Percentiles rank a stretch among this genome's conserved stretches.
Conservation (phyloP, 768 basidiomycete species). For the Hebeloma cylindrosporum region DNA sequence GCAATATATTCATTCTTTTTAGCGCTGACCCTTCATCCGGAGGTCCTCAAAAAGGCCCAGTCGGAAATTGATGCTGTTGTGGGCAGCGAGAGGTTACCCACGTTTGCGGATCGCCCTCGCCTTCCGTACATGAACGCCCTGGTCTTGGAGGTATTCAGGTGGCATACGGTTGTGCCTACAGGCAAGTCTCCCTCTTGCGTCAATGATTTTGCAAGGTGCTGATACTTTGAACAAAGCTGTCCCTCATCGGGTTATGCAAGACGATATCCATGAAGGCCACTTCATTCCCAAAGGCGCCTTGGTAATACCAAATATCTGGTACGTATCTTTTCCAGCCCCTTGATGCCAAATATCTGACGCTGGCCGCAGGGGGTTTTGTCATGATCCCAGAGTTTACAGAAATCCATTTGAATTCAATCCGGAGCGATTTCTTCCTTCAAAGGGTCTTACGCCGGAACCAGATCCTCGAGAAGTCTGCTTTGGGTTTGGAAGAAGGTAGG, state of each 20-base stretch:
- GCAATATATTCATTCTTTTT: slow-evolving; percentile 61
- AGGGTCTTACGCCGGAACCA: slow-evolving; percentile 41
- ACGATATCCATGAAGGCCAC: slow-evolving; percentile 63
- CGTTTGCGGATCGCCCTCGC: slow-evolving; percentile 53
- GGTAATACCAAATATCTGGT: slow-evolving; percentile 54
- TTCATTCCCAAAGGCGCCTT: slow-evolving; percentile 59
- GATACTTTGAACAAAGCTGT: slow-evolving; percentile 35
- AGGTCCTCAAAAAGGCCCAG: slow-evolving; percentile 58
- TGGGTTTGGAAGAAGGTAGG: slow-evolving; percentile 68
- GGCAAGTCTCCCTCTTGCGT: slow-evolving; percentile 23
- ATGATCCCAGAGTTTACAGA: slow-evolving; percentile 53
- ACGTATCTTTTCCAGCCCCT: slow-evolving; percentile 8
- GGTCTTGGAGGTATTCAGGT: slow-evolving; percentile 55
- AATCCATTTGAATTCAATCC: slow-evolving; percentile 59
- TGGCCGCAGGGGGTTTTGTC: slow-evolving; percentile 45
- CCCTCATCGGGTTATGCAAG: slow-evolving; percentile 56
- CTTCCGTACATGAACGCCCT: slow-evolving; percentile 65
- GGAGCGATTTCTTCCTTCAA: slow-evolving; percentile 54
- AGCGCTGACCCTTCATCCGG: slow-evolving; percentile 58
- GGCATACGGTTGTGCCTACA: slow-evolving; percentile 47
- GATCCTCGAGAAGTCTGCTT: slow-evolving; percentile 65
- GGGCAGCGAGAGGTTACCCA: slow-evolving; percentile 60
- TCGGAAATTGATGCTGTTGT: slow-evolving; percentile 60
- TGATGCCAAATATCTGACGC: slow-evolving; percentile 7
- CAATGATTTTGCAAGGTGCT: slow-evolving; percentile 8